Evolutionary conservation across 768 basidiomycete genomes (phyloP), one percentile per base, ranked within the genome.

Genomic region (Royoungia palumana): DNA sequence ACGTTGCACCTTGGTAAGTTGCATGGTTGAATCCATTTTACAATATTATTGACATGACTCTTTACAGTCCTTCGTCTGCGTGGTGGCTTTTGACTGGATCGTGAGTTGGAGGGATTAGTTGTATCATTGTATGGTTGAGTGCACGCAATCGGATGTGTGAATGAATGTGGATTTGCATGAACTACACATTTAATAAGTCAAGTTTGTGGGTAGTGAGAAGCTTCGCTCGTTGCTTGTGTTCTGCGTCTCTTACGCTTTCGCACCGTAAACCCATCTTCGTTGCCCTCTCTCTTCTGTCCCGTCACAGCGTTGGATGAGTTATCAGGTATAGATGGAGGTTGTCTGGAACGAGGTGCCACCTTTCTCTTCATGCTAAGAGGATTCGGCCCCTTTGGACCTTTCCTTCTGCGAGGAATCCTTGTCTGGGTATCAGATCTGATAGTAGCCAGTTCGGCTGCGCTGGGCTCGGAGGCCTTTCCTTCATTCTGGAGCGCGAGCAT

Each of bases 331-430:
- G 25, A 34, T 3, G 34, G 17, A 27, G 42, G 34, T 45, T 41
- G 49, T 32, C 43, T 41, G 13, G 41, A 7, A 22, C 35, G 37
- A 35, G 49, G 34, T 58, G 56, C 41, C 59, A 80, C 81, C 68
- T 90, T 94, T 75, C 93, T 96, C 76, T 92, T 94, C 38, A 94
- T 72, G 51, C 91, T 94, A 4, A 97, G 77, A 8, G 95, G 92
- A 70, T 97, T 98, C 2, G 94, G 93, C 0, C 80, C 90, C 62
- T 91, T 94, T 0, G 87, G 85, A 0, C 82, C 84, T 59, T 80
- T 89, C 56, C 68, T 71, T 61, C 74, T 82, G 64, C 80, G 87
- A 53, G 72, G 74, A 12, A 64, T 70, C n/a, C n/a, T 67, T 69
- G 49, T 22, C 64, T 45, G 30, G 19, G 32, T 57, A 13, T 69